Evolutionary conservation across 176 grass and related monocot genomes (phyloP).

Genomic region (Olyra latifolia): DNA sequence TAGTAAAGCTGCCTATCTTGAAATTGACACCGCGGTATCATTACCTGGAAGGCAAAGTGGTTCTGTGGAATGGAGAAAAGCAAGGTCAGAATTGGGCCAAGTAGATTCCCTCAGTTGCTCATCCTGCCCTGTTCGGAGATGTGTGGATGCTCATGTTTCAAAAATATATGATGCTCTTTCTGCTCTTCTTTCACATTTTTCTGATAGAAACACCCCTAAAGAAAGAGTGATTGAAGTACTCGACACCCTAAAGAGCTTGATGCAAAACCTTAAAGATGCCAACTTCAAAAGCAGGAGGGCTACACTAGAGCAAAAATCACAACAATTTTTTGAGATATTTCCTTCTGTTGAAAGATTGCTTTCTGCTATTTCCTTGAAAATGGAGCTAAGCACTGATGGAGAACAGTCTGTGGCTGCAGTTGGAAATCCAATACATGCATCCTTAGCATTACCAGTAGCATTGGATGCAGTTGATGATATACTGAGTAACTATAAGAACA

Average conservation of each 20-base stretch:
- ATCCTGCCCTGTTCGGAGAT: conserved; percentile 74
- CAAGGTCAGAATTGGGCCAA: conserved; percentile 75
- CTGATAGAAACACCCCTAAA: conserved; percentile 46
- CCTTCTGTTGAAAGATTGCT: conserved; percentile 57
- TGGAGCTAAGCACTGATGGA: conserved; percentile 54
- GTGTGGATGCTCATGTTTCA: conserved; percentile 94
- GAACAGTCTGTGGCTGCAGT: conserved; percentile 38
- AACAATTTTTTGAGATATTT: conserved; percentile 58
- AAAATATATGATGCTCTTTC: conserved; percentile 68
- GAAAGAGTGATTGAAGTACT: conserved; percentile 52
- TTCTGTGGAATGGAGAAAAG: conserved; percentile 82
- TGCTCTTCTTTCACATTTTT: conserved; percentile 50
- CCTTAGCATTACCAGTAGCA: conserved; percentile 87
- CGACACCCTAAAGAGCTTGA: conserved; percentile 44
- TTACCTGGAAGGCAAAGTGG: conserved; percentile 98
- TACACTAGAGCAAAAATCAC: conserved; percentile 47
- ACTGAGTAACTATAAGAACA: conserved; percentile 59
- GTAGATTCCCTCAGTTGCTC: conserved; percentile 56
- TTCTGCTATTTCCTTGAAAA: conserved; percentile 72
- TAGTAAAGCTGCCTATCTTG: conserved; percentile 58
- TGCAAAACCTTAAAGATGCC: conserved; percentile 53
- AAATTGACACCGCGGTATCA: conserved; percentile 51
- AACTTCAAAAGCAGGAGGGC: conserved; percentile 61
- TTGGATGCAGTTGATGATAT: conserved; percentile 84
- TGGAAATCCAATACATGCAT: conserved; percentile 68